Evolutionary conservation across 1,284 basidiomycete genomes (phyloP), one percentile per base, ranked within the genome.

Genomic region (Mycosarcoma mackinlayi): DNA sequence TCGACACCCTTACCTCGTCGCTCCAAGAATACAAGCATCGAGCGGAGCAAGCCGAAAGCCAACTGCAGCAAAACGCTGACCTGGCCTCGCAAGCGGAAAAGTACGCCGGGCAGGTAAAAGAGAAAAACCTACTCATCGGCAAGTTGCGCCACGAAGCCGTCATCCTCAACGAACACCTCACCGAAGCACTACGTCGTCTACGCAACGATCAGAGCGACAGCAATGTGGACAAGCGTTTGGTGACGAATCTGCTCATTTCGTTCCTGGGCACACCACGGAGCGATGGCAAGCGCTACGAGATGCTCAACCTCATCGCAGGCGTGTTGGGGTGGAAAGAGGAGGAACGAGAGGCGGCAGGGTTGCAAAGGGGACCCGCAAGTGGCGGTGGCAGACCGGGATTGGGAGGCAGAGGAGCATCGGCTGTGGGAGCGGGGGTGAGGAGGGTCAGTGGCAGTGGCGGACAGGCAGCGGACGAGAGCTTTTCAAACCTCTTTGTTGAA

Each of bases 241-340:
- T 99, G 28, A 96, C 92, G 23, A 99, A 99, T 79, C 89, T 98
- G 40, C 85, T 99, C 10, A 86, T 98, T n/a, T 89, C 90, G 1
- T 99, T 98, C 85, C 86, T 99, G 48, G 88, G 88, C 8, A 94
- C 93, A 0, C 92, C 94, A 9, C 89, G 96, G 9, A 91, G 89
- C 21, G 95, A 99, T 83, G 86, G 90, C 21, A 98, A 98, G 83
- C 89, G 95, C 6, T 99, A 95, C 83, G 96, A 99, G 84, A 98
- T 98, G 90, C 87, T 99, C 11, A 87, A 88, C 1, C 86, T 99
- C 0, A 87, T 99, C 6, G 87, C 92, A 2, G 92, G 92, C 5
- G 90, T 99, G 46, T 86, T 99, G 13, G 88, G 88, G 4, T 99
- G 96, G 95, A 87, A 87, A 42, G 94, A 98, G 63, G 85, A 87